Percentiles rank a stretch among this genome's conserved stretches.
These are phyloP conservation scores for Amanita inopinata DNA, from an alignment of 768 basidiomycete genomes.

Conservation along the genomic window DNA sequence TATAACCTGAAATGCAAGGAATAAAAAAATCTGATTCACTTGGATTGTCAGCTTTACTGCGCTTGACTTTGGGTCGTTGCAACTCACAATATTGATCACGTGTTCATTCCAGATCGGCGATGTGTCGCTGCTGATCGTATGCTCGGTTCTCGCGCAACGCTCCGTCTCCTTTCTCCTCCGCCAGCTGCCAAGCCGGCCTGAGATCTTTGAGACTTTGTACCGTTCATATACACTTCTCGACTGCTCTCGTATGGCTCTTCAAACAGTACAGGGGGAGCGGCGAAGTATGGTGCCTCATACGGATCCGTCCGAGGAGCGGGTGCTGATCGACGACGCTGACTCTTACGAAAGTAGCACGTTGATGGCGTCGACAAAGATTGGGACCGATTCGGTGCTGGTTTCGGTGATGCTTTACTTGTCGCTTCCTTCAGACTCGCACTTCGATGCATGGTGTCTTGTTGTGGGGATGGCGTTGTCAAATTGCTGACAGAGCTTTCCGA, in stretches of 20 bases:
- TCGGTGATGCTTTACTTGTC: not conserved
- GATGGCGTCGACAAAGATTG: not conserved
- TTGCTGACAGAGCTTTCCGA: slow-evolving; percentile 15
- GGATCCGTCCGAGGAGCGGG: slow-evolving; percentile 30
- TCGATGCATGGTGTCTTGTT: not conserved
- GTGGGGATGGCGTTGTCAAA: not conserved
- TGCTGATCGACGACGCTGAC: slow-evolving; percentile 21
- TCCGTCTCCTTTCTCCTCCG: too few species aligned
- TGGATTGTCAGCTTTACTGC: too few species aligned
- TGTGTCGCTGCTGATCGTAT: too few species aligned
- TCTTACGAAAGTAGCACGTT: slow-evolving; percentile 13
- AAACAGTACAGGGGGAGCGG: slow-evolving; percentile 24
- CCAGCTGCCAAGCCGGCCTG: too few species aligned
- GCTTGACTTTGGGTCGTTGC: too few species aligned
- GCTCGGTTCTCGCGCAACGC: too few species aligned
- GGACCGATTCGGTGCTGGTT: not conserved
- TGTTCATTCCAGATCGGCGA: too few species aligned
- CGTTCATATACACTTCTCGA: too few species aligned
- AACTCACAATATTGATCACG: too few species aligned
- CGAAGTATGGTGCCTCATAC: slow-evolving; percentile 38
- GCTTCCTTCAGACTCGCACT: slow-evolving; percentile 6
- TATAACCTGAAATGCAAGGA: too few species aligned
- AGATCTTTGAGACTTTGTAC: too few species aligned
- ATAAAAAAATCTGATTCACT: too few species aligned
- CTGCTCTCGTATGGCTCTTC: slow-evolving; percentile 13